Base-by-base conservation (phyloP, 1,284 basidiomycete species). In the Sparassis latifolia region DNA sequence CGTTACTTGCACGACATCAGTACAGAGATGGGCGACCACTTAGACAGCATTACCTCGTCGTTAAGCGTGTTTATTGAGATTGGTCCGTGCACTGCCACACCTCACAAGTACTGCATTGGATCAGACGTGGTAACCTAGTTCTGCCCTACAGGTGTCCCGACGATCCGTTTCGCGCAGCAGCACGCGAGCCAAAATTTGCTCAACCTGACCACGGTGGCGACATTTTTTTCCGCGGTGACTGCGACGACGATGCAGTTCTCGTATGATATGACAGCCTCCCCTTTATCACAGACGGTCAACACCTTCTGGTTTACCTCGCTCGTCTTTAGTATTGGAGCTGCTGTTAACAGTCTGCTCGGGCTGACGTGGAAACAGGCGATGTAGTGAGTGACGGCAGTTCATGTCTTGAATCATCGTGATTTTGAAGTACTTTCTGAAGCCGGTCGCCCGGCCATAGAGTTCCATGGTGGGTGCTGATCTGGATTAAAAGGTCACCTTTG, bases 391-490 rank as follows among this genome's bases (percentile, higher is more conserved):
- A 28, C 2, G 10, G 31, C 35, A 35, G 3, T 4, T 2, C 10
- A 42, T 20, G 33, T 30, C 41, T 3, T 45, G n/a, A 30, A 3
- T 42, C 29, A 31, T 50, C 5, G 38, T 41, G 29, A 32, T 33
- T 40, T 41, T 44, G 45, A 44, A 52, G 55, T 54, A 55, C 48
- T 50, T 33, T 49, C 47, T 51, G 42, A 30, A 80, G 78, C 55
- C 79, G 79, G 31, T 80, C 78, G 7, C 79, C 79, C 45, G 73
- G 75, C 44, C 71, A 78, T 63, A 78, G 81, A 50, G 82, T 86
- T n/a, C 84, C 85, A 0, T 87, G 84, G 83, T 87, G 85, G 84
- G 84, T 87, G 30, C 66, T 84, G 48, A 86, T 86, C 53, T 89
- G 85, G 85, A 87, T 88, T 66, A 86, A 86, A 62, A 71, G 84